Conservation (phyloP, 495 filamentous ascomycete species). For the Venustampulla echinocandica region DNA sequence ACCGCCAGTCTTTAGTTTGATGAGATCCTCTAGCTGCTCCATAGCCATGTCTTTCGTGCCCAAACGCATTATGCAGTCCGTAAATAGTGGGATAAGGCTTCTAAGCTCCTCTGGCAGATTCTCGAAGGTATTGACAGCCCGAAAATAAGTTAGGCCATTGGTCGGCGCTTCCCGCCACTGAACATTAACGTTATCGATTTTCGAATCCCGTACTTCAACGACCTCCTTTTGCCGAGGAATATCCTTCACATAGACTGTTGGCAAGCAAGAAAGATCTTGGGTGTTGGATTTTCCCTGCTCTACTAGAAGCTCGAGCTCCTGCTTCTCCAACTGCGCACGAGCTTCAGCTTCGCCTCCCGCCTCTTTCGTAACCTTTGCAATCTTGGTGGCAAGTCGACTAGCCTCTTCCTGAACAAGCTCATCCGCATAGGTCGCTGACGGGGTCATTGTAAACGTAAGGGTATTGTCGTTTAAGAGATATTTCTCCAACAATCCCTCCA, state of each 20-base stretch:
- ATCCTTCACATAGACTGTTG: conserved; percentile 77
- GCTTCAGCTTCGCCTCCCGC: conserved; percentile 66
- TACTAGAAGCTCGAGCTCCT: conserved; percentile 70
- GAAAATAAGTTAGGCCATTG: conserved; percentile 94
- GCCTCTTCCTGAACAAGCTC: conserved; percentile 74
- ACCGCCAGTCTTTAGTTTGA: conserved; percentile 95
- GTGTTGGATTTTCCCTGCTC: conserved; percentile 76
- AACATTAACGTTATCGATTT: conserved; percentile 57
- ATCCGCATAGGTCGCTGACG: conserved; percentile 60
- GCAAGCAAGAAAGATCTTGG: conserved; percentile 78
- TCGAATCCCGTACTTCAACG: conserved; percentile 58
- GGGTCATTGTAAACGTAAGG: conserved; percentile 91
- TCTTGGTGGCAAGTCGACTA: conserved; percentile 57
- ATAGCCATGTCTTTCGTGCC: conserved; percentile 81
- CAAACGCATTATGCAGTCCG: conserved; percentile 83
- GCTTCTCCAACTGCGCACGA: conserved; percentile 54
- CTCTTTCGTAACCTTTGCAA: conserved; percentile 55
- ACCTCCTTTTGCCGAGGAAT: conserved; percentile 72
- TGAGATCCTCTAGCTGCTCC: conserved; percentile 90
- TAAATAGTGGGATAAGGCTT: conserved; percentile 80
- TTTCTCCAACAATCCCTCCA: conserved; percentile 79
- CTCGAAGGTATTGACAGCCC: conserved; percentile 70
- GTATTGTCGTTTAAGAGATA: conserved; percentile 82
- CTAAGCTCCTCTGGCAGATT: conserved; percentile 80
- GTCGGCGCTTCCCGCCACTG: conserved; percentile 90